These are phyloP conservation scores for Leucoagaricus sp. DNA, from an alignment of 1,284 basidiomycete species.

Conservation along the genomic window DNA sequence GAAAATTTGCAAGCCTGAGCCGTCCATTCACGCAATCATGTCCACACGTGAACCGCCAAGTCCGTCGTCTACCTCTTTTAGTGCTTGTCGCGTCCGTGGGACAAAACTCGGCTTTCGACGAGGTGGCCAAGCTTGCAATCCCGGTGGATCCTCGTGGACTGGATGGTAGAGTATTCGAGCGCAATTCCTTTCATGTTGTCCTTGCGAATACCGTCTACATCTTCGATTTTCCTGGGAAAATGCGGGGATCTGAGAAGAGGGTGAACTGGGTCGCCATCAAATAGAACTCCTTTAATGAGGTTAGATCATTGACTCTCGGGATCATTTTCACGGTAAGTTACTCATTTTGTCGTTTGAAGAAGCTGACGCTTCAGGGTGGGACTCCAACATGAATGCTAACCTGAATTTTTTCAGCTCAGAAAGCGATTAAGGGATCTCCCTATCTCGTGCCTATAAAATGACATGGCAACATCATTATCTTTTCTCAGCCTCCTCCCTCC, in stretches of 20 bases:
- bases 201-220: not conserved
- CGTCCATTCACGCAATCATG: not conserved
- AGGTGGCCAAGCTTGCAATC: not conserved
- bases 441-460: conserved; percentile 5
- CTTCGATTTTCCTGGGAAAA: not conserved
- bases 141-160: too few relatives aligned
- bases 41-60: not conserved
- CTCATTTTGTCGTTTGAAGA: conserved; percentile 6
- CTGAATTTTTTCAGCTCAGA: conserved; percentile 6
- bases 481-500: conserved; percentile 1
- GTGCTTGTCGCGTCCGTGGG: not conserved
- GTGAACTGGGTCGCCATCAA: conserved; percentile 5
- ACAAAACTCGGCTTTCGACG: not conserved
- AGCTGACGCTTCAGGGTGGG: conserved; percentile 10
- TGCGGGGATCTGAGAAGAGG: conserved; percentile 1
- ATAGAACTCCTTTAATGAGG: conserved; percentile 5
- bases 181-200: not conserved
- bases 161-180: too few relatives aligned
- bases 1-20: not conserved
- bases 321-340: conserved; percentile 10
- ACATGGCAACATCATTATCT: not conserved
- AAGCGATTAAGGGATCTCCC: conserved; percentile 11
- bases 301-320: conserved; percentile 3
- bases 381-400: conserved; percentile 12
- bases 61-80: not conserved